A percentile compares a stretch with the other conserved stretches of the same genome.
phyloP scores from a whole-genome alignment of 2,329 filamentous ascomycete species.

The Emmonsia crescens region DNA sequence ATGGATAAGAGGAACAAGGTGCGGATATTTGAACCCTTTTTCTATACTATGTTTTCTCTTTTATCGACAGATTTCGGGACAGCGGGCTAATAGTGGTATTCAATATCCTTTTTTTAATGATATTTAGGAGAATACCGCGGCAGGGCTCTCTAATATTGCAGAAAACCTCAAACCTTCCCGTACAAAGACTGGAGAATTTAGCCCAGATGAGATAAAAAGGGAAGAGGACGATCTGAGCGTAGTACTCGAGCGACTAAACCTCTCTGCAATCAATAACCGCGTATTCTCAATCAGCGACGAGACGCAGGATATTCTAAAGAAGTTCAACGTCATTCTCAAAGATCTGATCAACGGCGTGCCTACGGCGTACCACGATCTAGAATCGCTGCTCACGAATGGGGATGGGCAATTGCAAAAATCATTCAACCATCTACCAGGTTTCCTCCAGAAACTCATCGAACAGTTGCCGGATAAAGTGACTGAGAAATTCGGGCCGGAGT shows the following conservation, averaged over 20 bases:
- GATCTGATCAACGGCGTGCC: conserved; percentile 88
- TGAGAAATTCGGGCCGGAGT: conserved; percentile 62
- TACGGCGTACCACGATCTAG: conserved; percentile 86
- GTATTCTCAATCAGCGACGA: conserved; percentile 77
- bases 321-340: conserved; percentile 83
- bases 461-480: conserved; percentile 75
- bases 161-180: conserved; percentile 19
- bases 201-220: conserved; percentile 38
- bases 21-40: conserved; percentile 2
- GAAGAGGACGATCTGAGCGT: conserved; percentile 63
- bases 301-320: conserved; percentile 66
- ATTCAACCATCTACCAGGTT: conserved; percentile 58
- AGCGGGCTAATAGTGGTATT: not conserved
- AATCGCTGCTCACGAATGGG: conserved; percentile 53
- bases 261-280: conserved; percentile 72
- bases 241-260: conserved; percentile 74
- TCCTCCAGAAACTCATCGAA: conserved; percentile 76
- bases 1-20: conserved; percentile 26
- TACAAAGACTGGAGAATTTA: conserved; percentile 23
- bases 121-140: conserved; percentile 21
- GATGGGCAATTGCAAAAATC: conserved; percentile 54
- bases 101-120: not conserved
- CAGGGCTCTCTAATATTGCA: conserved; percentile 19
- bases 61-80: not conserved
- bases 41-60: not conserved